Percentiles rank a stretch among this genome's conserved stretches.
phyloP scores from a whole-genome alignment of 768 basidiomycete genomes.

The Sarcomyxa edulis region DNA sequence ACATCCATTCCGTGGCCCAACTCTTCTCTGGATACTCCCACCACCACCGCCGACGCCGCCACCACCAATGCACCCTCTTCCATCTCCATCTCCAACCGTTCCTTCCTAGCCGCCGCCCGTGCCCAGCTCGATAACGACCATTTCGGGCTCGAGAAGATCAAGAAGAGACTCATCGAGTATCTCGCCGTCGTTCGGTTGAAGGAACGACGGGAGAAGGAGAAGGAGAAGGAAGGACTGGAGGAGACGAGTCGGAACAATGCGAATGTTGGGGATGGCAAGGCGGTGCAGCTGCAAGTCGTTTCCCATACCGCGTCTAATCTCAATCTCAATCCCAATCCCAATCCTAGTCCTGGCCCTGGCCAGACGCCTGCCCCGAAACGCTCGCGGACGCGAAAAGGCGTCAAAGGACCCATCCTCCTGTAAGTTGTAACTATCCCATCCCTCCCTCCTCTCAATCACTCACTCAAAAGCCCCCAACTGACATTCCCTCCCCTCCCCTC shows the following conservation, averaged over 20 bases:
- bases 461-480: too few species aligned
- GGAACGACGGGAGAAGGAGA: slow-evolving; percentile 31
- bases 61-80: slow-evolving; percentile 8
- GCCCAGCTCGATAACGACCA: slow-evolving; percentile 85
- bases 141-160: slow-evolving; percentile 89
- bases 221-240: slow-evolving; percentile 8
- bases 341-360: background rate
- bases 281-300: slow-evolving; percentile 8
- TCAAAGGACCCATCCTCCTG: slow-evolving; percentile 74
- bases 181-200: slow-evolving; percentile 76
- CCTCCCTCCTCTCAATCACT: too few species aligned
- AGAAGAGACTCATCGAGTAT: slow-evolving; percentile 87
- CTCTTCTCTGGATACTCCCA: slow-evolving; percentile 20
- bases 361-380: background rate
- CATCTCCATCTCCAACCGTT: slow-evolving; percentile 24
- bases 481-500: too few species aligned
- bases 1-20: slow-evolving; percentile 81
- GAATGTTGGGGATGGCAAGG: slow-evolving; percentile 6
- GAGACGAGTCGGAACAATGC: slow-evolving; percentile 10
- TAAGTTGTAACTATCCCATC: too few species aligned
- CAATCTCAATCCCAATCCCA: background rate
- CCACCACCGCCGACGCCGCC: slow-evolving; percentile 11
- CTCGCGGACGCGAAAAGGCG: slow-evolving; percentile 31
- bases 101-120: slow-evolving; percentile 68
- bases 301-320: background rate